Evolutionary conservation across 306 rosid species (phyloP).

Genomic region (Sophora flavescens): DNA sequence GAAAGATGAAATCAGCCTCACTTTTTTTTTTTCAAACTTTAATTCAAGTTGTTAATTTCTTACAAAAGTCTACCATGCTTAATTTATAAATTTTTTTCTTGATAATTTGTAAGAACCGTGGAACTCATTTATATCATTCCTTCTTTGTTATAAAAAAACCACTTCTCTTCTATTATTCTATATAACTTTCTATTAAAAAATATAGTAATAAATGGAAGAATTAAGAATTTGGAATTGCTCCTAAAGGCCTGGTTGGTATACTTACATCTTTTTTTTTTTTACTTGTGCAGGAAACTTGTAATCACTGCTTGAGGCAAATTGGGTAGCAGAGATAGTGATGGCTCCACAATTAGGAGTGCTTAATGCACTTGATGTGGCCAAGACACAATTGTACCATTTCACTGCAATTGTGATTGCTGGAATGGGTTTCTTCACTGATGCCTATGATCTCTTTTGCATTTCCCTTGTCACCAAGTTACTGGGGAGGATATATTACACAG

Average conservation of each 20-base stretch:
- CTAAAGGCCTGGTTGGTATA: background rate
- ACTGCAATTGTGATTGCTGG: slow-evolving; percentile 94
- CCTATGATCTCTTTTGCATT: slow-evolving; percentile 89
- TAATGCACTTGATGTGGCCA: slow-evolving; percentile 80
- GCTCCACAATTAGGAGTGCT: slow-evolving; percentile 69
- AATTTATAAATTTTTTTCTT: slow-evolving; percentile 1
- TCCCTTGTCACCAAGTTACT: slow-evolving; percentile 81
- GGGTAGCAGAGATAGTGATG: slow-evolving; percentile 52
- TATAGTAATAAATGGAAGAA: background rate
- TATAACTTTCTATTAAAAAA: background rate
- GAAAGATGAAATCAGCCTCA: slow-evolving; percentile 12
- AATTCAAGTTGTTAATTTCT: slow-evolving; percentile 16
- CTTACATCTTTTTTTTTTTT: background rate
- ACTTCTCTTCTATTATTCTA: background rate
- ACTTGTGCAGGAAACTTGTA: slow-evolving; percentile 41
- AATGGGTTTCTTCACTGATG: slow-evolving; percentile 97
- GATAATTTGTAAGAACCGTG: background rate
- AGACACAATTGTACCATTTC: slow-evolving; percentile 90
- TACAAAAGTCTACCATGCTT: background rate
- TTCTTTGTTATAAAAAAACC: background rate
- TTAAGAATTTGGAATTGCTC: slow-evolving; percentile 24
- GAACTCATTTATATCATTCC: background rate
- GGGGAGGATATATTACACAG: slow-evolving; percentile 70
- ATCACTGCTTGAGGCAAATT: background rate
- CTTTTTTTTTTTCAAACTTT: background rate